Evolutionary conservation across 139 green algal genomes (phyloP).

Genomic region (Volvox reticuliferus): DNA sequence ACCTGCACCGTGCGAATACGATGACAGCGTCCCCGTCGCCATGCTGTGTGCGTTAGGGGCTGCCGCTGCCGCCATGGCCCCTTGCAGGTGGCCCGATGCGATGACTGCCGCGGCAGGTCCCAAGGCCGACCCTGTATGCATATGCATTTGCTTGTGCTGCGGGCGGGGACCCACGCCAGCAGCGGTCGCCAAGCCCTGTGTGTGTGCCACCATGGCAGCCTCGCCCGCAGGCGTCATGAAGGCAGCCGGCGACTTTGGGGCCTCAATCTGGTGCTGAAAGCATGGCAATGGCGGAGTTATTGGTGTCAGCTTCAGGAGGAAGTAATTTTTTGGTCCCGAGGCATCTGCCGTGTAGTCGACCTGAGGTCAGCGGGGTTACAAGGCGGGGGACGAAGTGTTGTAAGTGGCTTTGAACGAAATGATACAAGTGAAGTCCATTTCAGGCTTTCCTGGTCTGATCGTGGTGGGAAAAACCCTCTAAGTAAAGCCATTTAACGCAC

Average conservation of each 20-base stretch:
- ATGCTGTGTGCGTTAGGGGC: slow-evolving; percentile 13
- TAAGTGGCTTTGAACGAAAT: no score
- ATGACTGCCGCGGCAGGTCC: neutral
- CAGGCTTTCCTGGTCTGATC: no score
- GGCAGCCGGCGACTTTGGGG: neutral
- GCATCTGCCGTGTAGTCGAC: slow-evolving; percentile 38
- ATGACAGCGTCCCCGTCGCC: neutral
- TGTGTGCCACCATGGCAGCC: neutral
- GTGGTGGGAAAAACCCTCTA: no score
- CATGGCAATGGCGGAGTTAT: slow-evolving; percentile 45
- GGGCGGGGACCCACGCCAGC: neutral
- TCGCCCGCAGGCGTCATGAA: neutral
- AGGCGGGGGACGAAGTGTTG: neutral
- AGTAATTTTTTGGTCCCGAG: slow-evolving; percentile 25
- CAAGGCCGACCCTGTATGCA: neutral
- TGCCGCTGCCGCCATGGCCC: neutral
- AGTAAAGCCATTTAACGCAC: no score
- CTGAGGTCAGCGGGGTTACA: neutral
- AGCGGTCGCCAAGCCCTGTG: neutral
- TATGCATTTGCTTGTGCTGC: neutral
- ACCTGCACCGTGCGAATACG: neutral
- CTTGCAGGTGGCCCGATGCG: neutral
- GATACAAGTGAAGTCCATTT: no score
- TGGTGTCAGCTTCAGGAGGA: slow-evolving; percentile 36
- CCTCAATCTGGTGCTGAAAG: slow-evolving; percentile 51